A percentile compares a stretch with the other conserved stretches of the same genome.
These are phyloP conservation scores for Lodderomyces jiufengensis DNA, from an alignment of 1,139 yeast genomes.

Conservation along the genomic window DNA sequence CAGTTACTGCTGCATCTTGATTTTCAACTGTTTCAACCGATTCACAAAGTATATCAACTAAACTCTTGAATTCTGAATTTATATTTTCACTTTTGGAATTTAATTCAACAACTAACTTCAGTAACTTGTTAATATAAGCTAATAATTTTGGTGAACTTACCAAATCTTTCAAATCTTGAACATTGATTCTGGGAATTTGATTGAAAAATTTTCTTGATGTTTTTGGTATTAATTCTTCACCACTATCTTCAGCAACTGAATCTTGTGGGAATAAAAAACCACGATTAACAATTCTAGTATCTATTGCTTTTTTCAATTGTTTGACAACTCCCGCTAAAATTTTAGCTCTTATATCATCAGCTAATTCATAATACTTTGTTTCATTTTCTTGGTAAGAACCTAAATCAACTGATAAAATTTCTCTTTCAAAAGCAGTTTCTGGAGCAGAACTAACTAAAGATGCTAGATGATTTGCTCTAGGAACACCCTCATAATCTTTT, in stretches of 20 bases:
- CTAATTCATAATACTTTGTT: slow-evolving; percentile 51
- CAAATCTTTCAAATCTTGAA: slow-evolving; percentile 15
- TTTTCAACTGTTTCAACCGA: slow-evolving; percentile 65
- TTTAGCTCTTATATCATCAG: slow-evolving; percentile 58
- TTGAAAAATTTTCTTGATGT: slow-evolving; percentile 33
- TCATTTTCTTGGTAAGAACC: slow-evolving; percentile 18
- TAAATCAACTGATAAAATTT: slow-evolving; percentile 10
- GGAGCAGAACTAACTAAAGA: slow-evolving; percentile 21
- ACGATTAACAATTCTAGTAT: slow-evolving; percentile 24
- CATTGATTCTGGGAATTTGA: slow-evolving; percentile 26
- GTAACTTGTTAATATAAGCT: too few relatives aligned
- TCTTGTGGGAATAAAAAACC: slow-evolving; percentile 15
- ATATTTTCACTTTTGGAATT: slow-evolving; percentile 50
- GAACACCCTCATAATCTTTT: slow-evolving; percentile 7
- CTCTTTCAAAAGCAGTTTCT: slow-evolving; percentile 12
- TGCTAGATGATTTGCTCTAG: slow-evolving; percentile 24
- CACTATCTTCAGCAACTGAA: slow-evolving; percentile 25
- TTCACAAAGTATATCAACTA: slow-evolving; percentile 43
- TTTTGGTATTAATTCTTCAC: slow-evolving; percentile 30
- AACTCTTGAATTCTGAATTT: slow-evolving; percentile 50
- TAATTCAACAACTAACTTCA: not conserved
- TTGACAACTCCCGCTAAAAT: slow-evolving; percentile 46
- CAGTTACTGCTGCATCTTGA: too few relatives aligned
- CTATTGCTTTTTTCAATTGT: slow-evolving; percentile 27
- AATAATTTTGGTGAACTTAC: slow-evolving; percentile 24